Percentiles rank a stretch among this genome's conserved stretches.
phyloP scores from a whole-genome alignment of 345 rosid genomes.

The Theobroma cacao region DNA sequence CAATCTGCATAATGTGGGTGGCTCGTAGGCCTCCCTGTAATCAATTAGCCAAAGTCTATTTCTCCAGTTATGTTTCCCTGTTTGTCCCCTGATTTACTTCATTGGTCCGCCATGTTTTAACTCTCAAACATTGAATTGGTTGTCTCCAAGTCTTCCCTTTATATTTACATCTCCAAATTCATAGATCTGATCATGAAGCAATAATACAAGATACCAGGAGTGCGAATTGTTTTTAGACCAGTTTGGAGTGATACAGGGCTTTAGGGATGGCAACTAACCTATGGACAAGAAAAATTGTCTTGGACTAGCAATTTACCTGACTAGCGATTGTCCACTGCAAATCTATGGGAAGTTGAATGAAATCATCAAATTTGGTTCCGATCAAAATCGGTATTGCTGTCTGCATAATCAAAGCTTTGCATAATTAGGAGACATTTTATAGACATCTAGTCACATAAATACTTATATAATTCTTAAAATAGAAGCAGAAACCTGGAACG shows the following conservation, averaged over 20 bases:
- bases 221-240: background rate
- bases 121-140: background rate
- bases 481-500: background rate
- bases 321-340: slow-evolving; percentile 87
- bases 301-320: slow-evolving; percentile 45
- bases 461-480: background rate
- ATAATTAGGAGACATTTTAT: background rate
- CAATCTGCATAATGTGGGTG: background rate
- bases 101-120: background rate
- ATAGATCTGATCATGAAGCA: background rate
- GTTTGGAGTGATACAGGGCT: background rate
- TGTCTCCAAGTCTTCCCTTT: background rate
- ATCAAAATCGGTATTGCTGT: slow-evolving; percentile 81
- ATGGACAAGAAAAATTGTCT: background rate
- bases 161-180: too few relatives aligned
- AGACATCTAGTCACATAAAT: background rate
- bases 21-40: background rate
- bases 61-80: background rate
- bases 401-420: slow-evolving; percentile 31
- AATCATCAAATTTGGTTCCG: slow-evolving; percentile 94
- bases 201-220: background rate
- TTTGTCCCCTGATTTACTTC: background rate
- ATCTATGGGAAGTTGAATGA: slow-evolving; percentile 87
- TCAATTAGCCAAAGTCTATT: background rate
- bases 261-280: background rate